Base-by-base conservation (phyloP, 2,329 filamentous ascomycete genomes). In the Venturia asperata region DNA sequence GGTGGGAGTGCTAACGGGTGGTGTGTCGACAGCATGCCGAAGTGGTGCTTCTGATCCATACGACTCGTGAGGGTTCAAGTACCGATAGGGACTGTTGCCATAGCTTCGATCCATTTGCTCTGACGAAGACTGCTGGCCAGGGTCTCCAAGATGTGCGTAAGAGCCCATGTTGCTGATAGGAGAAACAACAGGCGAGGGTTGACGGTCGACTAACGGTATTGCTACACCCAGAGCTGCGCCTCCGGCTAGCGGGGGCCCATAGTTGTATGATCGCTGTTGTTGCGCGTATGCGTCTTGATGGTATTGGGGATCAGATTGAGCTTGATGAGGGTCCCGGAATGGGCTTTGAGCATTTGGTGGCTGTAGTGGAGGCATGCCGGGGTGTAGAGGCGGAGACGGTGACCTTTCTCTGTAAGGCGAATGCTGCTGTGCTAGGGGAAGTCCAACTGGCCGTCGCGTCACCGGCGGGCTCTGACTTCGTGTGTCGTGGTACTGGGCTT, bases 361-460 rank as follows among this genome's bases (percentile, higher is more conserved):
- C 27, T 64, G 68, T 58, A 61, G 62, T 19, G 71, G 67, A 60
- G 66, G 65, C 45, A 66, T 65, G 21, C 68, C 68, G 76, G 68
- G 55, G 39, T 64, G 63, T 30, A 75, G 70, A 47, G 72, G 78
- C 71, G 81, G 79, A 74, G 86, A 80, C 60, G 86, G 85, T 65
- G 88, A 83, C 67, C 87, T 70, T 30, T 86, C 87, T 74, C 86
- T 87, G 69, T 88, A 83, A 67, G 86, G 79, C 13, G 63, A 39
- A 27, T 15, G 13, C 52, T 63, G 56, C 47, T 39, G 60, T 30
- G 64, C 64, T 30, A 39, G 11, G 41, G 39, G 55, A 65, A 39
- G n/a, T 58, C 37, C 27, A 11, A 63, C 17, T 11, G 64, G 30
- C 37, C 34, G 64, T 19, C 30, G 64, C 24, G 61, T 45, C 37